Percentiles rank a stretch among this genome's conserved stretches.
phyloP scores from a whole-genome alignment of 371 early-diverging fungal genomes.

The Gilbertella persicaria region DNA sequence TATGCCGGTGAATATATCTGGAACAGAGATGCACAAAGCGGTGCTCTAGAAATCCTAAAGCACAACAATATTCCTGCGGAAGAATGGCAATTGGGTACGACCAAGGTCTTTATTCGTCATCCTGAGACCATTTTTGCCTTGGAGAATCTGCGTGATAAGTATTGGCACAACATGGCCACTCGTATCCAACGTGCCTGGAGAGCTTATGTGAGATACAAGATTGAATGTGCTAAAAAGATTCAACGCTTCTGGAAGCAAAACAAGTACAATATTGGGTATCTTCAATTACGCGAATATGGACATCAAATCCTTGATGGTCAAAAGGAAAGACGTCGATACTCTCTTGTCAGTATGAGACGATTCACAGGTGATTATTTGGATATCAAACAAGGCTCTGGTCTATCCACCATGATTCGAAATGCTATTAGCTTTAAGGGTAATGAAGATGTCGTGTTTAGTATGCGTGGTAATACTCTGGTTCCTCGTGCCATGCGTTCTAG shows the following conservation, averaged over 20 bases:
- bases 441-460: conserved; percentile 71
- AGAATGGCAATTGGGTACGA: conserved; percentile 96
- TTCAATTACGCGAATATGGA: conserved; percentile 92
- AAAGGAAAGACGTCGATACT: conserved; percentile 91
- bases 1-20: conserved; percentile 89
- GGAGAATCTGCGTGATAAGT: conserved; percentile 91
- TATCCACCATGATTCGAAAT: conserved; percentile 67
- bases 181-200: conserved; percentile 94
- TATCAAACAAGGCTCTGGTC: conserved; percentile 65
- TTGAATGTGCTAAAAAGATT: conserved; percentile 75
- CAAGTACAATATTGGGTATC: conserved; percentile 87
- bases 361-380: conserved; percentile 93
- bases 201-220: conserved; percentile 71
- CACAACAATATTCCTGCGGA: conserved; percentile 83
- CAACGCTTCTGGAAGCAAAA: conserved; percentile 86
- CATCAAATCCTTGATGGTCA: conserved; percentile 87
- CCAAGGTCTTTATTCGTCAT: conserved; percentile 93
- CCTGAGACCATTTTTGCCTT: conserved; percentile 95
- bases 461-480: conserved; percentile 66
- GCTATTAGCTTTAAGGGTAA: conserved; percentile 57
- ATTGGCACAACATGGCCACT: conserved; percentile 96
- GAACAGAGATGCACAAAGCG: conserved; percentile 77
- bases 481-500: conserved; percentile 81
- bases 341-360: conserved; percentile 80
- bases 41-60: conserved; percentile 78